Conservation (phyloP, 441 rosid genomes). For the Kokia cookei region DNA sequence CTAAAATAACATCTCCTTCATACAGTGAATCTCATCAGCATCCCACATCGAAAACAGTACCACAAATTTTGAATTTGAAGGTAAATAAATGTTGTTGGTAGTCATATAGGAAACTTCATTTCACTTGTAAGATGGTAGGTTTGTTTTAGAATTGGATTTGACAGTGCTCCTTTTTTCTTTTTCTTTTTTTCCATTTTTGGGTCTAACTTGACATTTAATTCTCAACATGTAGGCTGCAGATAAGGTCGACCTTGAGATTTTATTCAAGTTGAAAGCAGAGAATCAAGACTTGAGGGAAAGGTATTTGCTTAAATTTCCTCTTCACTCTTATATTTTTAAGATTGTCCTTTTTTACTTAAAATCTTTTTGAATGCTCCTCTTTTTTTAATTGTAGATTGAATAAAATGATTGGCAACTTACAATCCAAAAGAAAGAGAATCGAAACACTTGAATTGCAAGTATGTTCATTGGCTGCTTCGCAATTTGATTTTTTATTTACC, state of each 20-base stretch:
- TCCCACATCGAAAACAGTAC: background rate
- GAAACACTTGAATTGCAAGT: conserved; percentile 39
- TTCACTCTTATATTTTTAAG: background rate
- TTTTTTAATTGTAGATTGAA: conserved; percentile 6
- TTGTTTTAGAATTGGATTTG: no score
- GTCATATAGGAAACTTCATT: no score
- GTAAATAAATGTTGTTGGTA: background rate
- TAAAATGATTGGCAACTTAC: conserved; percentile 12
- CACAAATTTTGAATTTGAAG: background rate
- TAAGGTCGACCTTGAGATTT: background rate
- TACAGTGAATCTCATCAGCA: background rate
- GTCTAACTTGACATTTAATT: no score
- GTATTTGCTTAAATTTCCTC: background rate
- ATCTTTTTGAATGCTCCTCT: background rate
- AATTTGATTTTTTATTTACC: background rate
- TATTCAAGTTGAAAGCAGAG: conserved; percentile 10
- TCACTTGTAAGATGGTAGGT: no score
- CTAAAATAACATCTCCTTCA: background rate
- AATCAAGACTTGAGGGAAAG: conserved; percentile 12
- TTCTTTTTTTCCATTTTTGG: no score
- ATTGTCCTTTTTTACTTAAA: background rate
- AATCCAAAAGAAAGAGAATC: conserved; percentile 17
- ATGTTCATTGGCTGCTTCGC: background rate
- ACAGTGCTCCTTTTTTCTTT: no score
- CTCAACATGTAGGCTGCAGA: no score